A percentile compares a stretch with the other conserved stretches of the same genome.
Evolutionary conservation across 2,329 filamentous ascomycete species (phyloP).

Genomic region (Phaeosphaeriaceae sp.): DNA sequence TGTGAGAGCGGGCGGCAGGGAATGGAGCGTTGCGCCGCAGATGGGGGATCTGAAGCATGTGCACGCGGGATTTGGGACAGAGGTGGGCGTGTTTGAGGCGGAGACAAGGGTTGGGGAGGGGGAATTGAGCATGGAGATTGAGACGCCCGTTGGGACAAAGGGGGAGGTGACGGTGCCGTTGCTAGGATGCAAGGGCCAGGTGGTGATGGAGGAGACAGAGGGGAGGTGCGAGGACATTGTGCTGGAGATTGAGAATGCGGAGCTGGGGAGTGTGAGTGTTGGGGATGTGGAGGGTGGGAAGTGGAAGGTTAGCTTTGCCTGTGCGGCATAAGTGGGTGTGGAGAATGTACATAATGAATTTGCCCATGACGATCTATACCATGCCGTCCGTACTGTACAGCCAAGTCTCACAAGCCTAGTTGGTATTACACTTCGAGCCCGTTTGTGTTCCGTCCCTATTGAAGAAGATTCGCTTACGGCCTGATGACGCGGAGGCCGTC

Average conservation of each 20-base stretch:
- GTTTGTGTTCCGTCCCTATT: constrained; percentile 5
- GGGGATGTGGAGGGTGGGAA: constrained; percentile 28
- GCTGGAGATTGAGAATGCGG: constrained; percentile 22
- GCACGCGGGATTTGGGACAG: constrained; percentile 50
- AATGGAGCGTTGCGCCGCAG: constrained; percentile 48
- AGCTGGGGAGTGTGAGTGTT: constrained; percentile 18
- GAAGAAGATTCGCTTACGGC: constrained; percentile 40
- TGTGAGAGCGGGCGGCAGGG: constrained; percentile 44
- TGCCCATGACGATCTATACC: constrained; percentile 38
- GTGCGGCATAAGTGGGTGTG: constrained; percentile 2
- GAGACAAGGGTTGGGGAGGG: constrained; percentile 28
- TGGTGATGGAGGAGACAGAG: constrained; percentile 26
- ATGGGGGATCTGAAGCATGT: constrained; percentile 46
- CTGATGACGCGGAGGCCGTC: constrained; percentile 59
- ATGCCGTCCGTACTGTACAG: constrained; percentile 49
- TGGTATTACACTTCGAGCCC: constrained; percentile 23
- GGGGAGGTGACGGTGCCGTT: constrained; percentile 37
- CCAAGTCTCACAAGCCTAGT: constrained; percentile 28
- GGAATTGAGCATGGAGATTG: constrained; percentile 32
- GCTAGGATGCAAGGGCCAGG: constrained; percentile 24
- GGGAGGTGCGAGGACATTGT: constrained; percentile 24
- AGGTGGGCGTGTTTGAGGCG: constrained; percentile 48
- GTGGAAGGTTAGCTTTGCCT: constrained; percentile 29
- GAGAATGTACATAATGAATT: constrained; percentile 41
- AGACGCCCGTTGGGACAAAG: constrained; percentile 39